These are phyloP conservation scores for Blastomyces parvus DNA, from an alignment of 2,329 filamentous ascomycete genomes.

Conservation along the genomic window DNA sequence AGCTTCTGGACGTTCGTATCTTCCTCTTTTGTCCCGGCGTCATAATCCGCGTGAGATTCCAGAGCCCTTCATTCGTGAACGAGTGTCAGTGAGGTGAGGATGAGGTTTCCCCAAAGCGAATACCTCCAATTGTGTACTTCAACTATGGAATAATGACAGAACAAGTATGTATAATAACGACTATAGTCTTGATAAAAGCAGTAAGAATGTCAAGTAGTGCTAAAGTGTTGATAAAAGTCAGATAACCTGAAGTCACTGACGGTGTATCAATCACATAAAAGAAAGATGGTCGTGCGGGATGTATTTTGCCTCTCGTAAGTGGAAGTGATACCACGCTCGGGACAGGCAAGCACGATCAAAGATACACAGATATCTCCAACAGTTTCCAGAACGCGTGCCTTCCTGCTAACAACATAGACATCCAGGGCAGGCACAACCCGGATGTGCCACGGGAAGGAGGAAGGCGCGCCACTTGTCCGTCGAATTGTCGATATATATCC, in stretches of 20 bases:
- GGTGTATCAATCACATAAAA: neutral
- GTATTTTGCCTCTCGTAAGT: neutral
- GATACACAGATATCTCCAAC: neutral
- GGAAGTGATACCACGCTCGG: neutral
- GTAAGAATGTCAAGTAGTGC: neutral
- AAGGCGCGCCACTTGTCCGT: neutral
- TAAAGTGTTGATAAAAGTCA: neutral
- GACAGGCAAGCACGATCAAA: neutral
- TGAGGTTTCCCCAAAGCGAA: neutral
- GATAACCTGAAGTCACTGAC: neutral
- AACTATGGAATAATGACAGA: slow-evolving; percentile 1
- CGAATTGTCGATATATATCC: neutral
- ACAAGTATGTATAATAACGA: neutral
- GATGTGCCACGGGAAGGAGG: neutral
- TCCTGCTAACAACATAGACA: neutral
- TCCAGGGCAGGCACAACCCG: neutral
- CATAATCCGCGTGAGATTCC: slow-evolving; percentile 14
- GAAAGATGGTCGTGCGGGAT: neutral
- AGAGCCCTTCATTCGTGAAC: slow-evolving; percentile 4
- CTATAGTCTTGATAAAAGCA: neutral
- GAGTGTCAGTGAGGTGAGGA: neutral
- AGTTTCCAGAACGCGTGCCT: neutral
- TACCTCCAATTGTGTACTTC: neutral
- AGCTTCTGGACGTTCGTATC: slow-evolving; percentile 19
- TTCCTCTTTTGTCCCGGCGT: slow-evolving; percentile 17